Conservation (phyloP, 768 basidiomycete genomes). For the Chlorophyllum brunneum region DNA sequence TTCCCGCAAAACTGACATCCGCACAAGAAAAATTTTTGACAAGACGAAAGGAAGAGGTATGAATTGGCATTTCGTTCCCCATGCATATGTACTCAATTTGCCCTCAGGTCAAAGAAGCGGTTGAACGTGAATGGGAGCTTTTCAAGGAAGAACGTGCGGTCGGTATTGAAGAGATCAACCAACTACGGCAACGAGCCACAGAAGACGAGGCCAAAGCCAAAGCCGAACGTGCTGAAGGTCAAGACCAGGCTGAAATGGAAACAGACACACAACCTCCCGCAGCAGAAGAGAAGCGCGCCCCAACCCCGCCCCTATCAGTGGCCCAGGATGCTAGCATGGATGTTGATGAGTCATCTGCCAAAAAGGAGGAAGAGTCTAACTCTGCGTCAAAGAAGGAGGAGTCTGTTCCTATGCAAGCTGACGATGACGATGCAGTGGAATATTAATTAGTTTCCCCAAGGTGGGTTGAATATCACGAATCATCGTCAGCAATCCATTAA, state of each 20-base stretch:
- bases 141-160: conserved; percentile 59
- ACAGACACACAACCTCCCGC: conserved; percentile 22
- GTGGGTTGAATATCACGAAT: neutral
- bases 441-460: conserved; percentile 42
- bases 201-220: conserved; percentile 60
- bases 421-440: conserved; percentile 81
- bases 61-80: conserved; percentile 18
- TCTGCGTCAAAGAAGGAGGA: conserved; percentile 50
- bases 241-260: conserved; percentile 38
- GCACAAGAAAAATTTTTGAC: conserved; percentile 66
- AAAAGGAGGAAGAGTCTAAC: conserved; percentile 29
- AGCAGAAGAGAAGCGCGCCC: conserved; percentile 16
- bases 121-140: conserved; percentile 63
- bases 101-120: conserved; percentile 53
- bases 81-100: neutral
- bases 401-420: conserved; percentile 50
- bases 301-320: neutral
- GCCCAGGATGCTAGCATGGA: conserved; percentile 32
- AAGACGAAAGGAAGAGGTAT: conserved; percentile 60
- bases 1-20: conserved; percentile 64
- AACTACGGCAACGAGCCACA: conserved; percentile 59
- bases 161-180: conserved; percentile 59
- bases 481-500: neutral
- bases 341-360: conserved; percentile 30
- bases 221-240: conserved; percentile 25